Evolutionary conservation across 2,329 filamentous ascomycete species (phyloP).

Genomic region (Paecilomyces fulvus): DNA sequence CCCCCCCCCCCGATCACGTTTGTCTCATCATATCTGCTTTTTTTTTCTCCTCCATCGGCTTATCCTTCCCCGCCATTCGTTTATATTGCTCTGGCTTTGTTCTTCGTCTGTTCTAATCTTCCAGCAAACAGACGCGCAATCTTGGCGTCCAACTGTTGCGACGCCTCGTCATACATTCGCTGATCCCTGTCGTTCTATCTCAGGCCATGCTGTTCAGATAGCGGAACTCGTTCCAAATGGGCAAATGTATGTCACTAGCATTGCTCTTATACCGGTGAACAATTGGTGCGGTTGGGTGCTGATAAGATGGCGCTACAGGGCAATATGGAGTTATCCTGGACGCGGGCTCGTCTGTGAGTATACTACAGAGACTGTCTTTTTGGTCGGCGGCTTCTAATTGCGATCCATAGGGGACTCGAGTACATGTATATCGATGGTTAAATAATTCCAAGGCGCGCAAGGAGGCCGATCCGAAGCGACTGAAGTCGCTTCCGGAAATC

Average conservation of each 20-base stretch:
- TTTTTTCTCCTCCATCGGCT: constrained; percentile 4
- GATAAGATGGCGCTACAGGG: constrained; percentile 30
- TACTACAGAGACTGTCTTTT: constrained; percentile 3
- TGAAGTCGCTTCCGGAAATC: constrained; percentile 67
- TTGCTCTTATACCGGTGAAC: background rate
- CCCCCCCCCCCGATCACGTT: constrained; percentile 12
- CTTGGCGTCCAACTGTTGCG: background rate
- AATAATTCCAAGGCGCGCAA: constrained; percentile 61
- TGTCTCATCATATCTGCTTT: constrained; percentile 12
- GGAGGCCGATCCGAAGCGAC: constrained; percentile 49
- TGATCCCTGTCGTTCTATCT: constrained; percentile 5
- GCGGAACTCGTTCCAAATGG: constrained; percentile 25
- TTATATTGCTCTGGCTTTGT: constrained; percentile 2
- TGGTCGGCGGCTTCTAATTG: constrained; percentile 2
- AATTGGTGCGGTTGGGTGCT: background rate
- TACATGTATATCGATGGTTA: constrained; percentile 92
- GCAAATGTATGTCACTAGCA: constrained; percentile 28
- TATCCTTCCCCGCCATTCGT: constrained; percentile 7
- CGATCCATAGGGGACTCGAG: constrained; percentile 60
- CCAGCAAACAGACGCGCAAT: constrained; percentile 1
- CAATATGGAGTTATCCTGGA: constrained; percentile 91
- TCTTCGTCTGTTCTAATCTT: background rate
- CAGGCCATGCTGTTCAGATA: constrained; percentile 24
- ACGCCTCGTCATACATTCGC: background rate
- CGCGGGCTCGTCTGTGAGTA: constrained; percentile 75